These are phyloP conservation scores for Neofusicoccum ribis DNA, from an alignment of 2,329 filamentous ascomycete genomes.

Conservation along the genomic window DNA sequence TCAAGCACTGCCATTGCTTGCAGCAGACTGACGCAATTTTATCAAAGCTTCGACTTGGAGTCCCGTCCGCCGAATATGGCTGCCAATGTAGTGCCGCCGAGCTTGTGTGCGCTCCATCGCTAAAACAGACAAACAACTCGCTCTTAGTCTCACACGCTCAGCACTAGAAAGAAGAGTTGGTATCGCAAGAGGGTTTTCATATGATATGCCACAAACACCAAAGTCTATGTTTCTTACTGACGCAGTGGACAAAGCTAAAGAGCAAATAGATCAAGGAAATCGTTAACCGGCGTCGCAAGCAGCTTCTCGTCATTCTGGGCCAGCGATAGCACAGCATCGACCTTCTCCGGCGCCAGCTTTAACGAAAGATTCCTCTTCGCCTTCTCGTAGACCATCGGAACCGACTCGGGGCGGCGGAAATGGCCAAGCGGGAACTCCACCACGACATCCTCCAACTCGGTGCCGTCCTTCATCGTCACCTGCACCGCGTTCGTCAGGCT, in stretches of 20 bases:
- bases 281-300: not conserved
- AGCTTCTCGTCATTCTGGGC: not conserved
- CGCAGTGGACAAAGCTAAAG: not conserved
- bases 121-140: no score
- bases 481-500: slow-evolving; percentile 97
- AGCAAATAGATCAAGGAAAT: not conserved
- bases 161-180: not conserved
- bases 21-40: no score
- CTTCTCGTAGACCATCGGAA: slow-evolving; percentile 25
- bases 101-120: no score
- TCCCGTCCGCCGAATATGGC: no score
- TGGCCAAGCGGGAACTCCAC: slow-evolving; percentile 95
- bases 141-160: no score
- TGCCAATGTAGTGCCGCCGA: no score
- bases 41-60: no score
- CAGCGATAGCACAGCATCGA: not conserved
- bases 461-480: slow-evolving; percentile 92
- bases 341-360: slow-evolving; percentile 1
- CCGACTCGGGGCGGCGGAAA: slow-evolving; percentile 29
- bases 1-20: no score
- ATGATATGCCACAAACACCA: no score
- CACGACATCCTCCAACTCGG: slow-evolving; percentile 82
- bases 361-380: slow-evolving; percentile 25
- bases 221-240: not conserved
- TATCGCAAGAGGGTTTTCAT: not conserved